A percentile compares a stretch with the other conserved stretches of the same genome.
Evolutionary conservation across 2,329 filamentous ascomycete genomes (phyloP).

Genomic region (Botryotinia calthae): DNA sequence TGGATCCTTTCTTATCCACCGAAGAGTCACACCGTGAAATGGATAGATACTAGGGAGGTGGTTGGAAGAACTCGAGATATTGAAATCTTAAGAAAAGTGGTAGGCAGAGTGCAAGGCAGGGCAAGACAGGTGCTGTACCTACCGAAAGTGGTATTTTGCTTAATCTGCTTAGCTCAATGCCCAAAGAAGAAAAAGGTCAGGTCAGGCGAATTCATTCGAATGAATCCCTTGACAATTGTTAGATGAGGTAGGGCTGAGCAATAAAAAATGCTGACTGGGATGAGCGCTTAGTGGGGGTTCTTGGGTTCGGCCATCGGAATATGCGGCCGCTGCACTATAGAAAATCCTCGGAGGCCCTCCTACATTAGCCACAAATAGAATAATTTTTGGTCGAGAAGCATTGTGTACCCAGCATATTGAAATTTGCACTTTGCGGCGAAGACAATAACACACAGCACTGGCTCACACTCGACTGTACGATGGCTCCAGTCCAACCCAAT

Average conservation of each 20-base stretch:
- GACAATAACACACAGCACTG: not conserved
- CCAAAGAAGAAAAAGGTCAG: not conserved
- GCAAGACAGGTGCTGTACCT: not conserved
- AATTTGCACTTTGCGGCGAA: not conserved
- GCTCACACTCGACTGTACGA: not conserved
- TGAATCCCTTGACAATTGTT: not conserved
- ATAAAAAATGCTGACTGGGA: not conserved
- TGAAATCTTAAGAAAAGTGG: not conserved
- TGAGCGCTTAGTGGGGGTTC: not conserved
- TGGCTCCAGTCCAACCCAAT: conserved; percentile 46
- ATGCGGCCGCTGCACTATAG: not conserved
- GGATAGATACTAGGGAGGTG: not conserved
- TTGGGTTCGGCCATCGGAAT: not conserved
- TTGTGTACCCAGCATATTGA: not conserved
- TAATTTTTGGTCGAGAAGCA: not conserved
- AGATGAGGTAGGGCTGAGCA: not conserved
- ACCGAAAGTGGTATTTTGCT: not conserved
- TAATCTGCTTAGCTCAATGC: not conserved
- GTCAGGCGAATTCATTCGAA: not conserved
- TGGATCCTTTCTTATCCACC: not conserved
- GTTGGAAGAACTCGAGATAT: not conserved
- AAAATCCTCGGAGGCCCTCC: not conserved
- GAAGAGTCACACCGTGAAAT: conserved; percentile 2
- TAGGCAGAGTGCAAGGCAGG: not conserved
- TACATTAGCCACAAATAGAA: not conserved